Evolutionary conservation across 495 filamentous ascomycete species (phyloP), one percentile per base, ranked within the genome.

Genomic region (Penicillium simplicissimum): DNA sequence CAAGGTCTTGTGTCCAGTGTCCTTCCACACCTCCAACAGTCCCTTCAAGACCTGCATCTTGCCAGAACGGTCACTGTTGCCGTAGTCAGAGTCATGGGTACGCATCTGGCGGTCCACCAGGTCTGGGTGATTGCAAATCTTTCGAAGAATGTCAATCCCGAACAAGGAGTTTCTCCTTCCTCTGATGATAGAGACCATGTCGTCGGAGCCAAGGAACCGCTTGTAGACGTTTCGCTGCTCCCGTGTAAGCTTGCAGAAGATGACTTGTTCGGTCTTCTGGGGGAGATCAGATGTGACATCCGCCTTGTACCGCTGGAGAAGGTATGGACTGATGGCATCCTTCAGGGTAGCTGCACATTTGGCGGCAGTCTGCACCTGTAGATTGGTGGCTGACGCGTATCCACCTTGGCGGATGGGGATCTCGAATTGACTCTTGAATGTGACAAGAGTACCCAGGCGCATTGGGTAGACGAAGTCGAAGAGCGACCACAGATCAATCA

Each of bases 381-480:
- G 76, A 67, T 97, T 96, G 3, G 87, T 91, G 2, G 95, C 94
- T 74, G 94, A 96, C 10, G 93, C 92, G 70, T 97, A 97, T 10
- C 94, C 94, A 43, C 95, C 95, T 37, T 90, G 84, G 57, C 86
- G 88, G 70, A 98, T 97, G 0, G 94, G 95, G 40, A 93, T 87
- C 68, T 97, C 95, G 58, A 98, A 97, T 56, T 94, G 86, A 62
- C 85, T 88, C 14, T 92, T 86, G 71, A 98, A 98, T 45, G 87
- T 88, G 34, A 96, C 90, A 14, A 98, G 82, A 0, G 90, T 97
- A 0, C 95, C 95, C 11, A 98, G 80, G 35, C 92, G 90, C 90
- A 97, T 96, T 0, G 95, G 95, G 65, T 90, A 97, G 57, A 97
- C 86, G 67, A 97, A 98, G 70, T 98, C 95, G 67, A 98, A 97